These are phyloP conservation scores for Lyophyllum semitale DNA, from an alignment of 768 basidiomycete genomes.

Conservation along the genomic window DNA sequence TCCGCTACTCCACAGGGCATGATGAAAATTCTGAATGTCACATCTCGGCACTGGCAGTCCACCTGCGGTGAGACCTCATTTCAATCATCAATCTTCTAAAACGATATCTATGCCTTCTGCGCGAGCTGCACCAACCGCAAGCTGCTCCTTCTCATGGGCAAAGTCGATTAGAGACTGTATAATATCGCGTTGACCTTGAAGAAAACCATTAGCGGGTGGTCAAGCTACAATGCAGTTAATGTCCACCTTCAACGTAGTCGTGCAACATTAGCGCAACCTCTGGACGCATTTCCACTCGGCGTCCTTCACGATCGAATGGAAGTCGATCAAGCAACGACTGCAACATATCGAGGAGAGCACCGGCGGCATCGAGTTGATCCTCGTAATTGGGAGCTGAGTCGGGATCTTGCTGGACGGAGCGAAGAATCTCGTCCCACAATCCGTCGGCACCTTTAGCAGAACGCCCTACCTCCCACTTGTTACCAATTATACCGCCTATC, in stretches of 20 bases:
- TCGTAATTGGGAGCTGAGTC: constrained; percentile 45
- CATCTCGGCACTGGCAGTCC: too few species aligned
- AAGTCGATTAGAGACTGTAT: constrained; percentile 54
- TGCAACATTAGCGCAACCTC: constrained; percentile 67
- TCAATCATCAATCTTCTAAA: constrained; percentile 36
- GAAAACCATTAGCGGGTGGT: neutral
- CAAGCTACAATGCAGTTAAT: neutral
- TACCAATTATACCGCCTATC: constrained; percentile 55
- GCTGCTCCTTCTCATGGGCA: constrained; percentile 45
- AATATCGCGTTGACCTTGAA: constrained; percentile 61
- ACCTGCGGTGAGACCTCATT: too few species aligned
- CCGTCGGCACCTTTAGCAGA: constrained; percentile 53
- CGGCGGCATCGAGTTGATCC: constrained; percentile 69
- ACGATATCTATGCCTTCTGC: constrained; percentile 56
- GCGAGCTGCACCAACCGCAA: constrained; percentile 49
- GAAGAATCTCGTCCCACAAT: constrained; percentile 60
- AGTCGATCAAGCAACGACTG: constrained; percentile 49
- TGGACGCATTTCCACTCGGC: constrained; percentile 38
- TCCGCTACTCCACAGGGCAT: too few species aligned
- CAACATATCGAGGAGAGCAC: constrained; percentile 69
- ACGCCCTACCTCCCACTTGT: constrained; percentile 67
- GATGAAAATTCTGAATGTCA: too few species aligned
- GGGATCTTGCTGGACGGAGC: constrained; percentile 25
- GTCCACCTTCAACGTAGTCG: constrained; percentile 66
- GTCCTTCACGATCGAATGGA: constrained; percentile 32